Evolutionary conservation across 2,329 filamentous ascomycete species (phyloP).

Genomic region (Aspergillus ochraceoroseus): DNA sequence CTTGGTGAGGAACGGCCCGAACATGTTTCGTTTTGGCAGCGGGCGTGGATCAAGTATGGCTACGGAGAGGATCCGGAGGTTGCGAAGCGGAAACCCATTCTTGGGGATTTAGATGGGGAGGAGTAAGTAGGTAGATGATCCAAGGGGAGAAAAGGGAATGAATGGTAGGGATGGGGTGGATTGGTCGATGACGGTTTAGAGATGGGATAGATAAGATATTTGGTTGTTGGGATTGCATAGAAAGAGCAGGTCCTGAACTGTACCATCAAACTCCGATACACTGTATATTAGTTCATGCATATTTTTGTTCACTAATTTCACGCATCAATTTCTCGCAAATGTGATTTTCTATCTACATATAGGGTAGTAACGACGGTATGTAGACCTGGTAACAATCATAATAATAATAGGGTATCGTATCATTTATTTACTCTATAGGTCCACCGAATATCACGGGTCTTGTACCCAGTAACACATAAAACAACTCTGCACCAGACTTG

Average conservation of each 20-base stretch:
- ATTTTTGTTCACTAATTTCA: constrained; percentile 3
- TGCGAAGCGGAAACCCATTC: constrained; percentile 36
- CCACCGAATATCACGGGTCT: too few species aligned
- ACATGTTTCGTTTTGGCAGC: constrained; percentile 37
- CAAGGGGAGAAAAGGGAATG: too few species aligned
- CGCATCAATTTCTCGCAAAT: background rate
- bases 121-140: constrained; percentile 17
- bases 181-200: too few species aligned
- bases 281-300: constrained; percentile 14
- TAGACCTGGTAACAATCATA: too few species aligned
- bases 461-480: too few species aligned
- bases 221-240: background rate
- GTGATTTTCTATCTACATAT: too few species aligned
- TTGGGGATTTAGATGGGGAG: constrained; percentile 40
- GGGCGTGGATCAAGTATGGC: constrained; percentile 40
- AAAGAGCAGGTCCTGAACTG: constrained; percentile 3
- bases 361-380: too few species aligned
- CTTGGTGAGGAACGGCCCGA: constrained; percentile 55
- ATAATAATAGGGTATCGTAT: too few species aligned
- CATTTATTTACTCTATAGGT: too few species aligned
- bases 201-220: too few species aligned
- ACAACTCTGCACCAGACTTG: too few species aligned
- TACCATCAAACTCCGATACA: constrained; percentile 8
- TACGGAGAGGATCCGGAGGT: constrained; percentile 41
- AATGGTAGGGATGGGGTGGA: too few species aligned